Evolutionary conservation across 805 yeast genomes (phyloP).

Genomic region (Candida dajiaensis): DNA sequence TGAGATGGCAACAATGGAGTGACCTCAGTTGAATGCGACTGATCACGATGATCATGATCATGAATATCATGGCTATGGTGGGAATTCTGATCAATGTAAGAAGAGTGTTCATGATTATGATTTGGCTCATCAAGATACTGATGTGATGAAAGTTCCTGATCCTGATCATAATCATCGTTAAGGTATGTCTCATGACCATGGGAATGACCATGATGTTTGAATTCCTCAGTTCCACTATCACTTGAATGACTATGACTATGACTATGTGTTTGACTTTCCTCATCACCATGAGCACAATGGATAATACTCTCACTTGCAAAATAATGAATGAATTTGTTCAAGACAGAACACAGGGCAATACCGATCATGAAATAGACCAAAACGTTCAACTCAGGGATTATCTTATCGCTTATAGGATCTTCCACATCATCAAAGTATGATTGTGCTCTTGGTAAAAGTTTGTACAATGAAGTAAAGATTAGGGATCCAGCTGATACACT

Average conservation of each 20-base stretch:
- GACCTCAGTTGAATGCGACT: conserved; percentile 4
- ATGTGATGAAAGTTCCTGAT: background rate
- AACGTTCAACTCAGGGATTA: conserved; percentile 31
- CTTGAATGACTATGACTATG: conserved; percentile 16
- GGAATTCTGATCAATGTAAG: conserved; percentile 1
- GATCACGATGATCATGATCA: conserved; percentile 12
- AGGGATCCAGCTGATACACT: conserved; percentile 81
- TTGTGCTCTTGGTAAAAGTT: conserved; percentile 65
- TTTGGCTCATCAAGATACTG: background rate
- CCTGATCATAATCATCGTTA: background rate
- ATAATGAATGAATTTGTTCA: conserved; percentile 65
- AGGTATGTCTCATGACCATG: conserved; percentile 9
- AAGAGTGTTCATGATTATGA: background rate
- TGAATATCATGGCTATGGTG: background rate
- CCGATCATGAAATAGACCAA: conserved; percentile 53
- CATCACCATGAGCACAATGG: conserved; percentile 68
- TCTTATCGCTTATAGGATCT: conserved; percentile 12
- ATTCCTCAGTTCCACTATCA: background rate
- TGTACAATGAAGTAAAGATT: conserved; percentile 68
- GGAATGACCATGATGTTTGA: conserved; percentile 3
- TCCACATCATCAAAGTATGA: conserved; percentile 32
- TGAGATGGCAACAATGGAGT: background rate
- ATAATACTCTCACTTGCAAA: conserved; percentile 77
- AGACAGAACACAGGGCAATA: conserved; percentile 45
- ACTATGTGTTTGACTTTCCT: conserved; percentile 11